These are phyloP conservation scores for Metrosideros polymorpha DNA, from an alignment of 441 rosid genomes.

Conservation along the genomic window DNA sequence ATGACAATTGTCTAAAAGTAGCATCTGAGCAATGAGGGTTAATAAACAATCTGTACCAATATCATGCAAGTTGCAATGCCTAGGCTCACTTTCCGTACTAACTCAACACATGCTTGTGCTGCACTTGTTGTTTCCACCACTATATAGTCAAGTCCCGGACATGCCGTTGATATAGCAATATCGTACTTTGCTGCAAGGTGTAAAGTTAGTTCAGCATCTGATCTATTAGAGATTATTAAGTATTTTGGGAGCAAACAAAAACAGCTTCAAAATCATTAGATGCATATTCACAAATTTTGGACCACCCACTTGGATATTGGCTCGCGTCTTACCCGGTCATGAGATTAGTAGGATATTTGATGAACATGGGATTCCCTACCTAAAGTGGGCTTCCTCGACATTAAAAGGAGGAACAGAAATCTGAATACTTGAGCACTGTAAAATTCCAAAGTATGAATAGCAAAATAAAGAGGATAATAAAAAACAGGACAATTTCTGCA, in stretches of 20 bases:
- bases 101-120: slow-evolving; percentile 89
- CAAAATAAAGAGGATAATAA: not conserved
- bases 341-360: not conserved
- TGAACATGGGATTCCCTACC: not conserved
- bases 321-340: not conserved
- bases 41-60: slow-evolving; percentile 44
- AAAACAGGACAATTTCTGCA: not conserved
- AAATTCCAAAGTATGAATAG: not conserved
- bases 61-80: slow-evolving; percentile 97
- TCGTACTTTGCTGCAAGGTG: slow-evolving; percentile 80
- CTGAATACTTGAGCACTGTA: not conserved
- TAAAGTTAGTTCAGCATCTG: not conserved
- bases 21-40: not conserved
- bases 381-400: not conserved
- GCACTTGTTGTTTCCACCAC: slow-evolving; percentile 93
- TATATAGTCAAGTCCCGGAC: slow-evolving; percentile 83
- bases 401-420: not conserved
- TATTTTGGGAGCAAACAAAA: not conserved
- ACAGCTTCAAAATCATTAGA: not conserved
- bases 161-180: slow-evolving; percentile 92
- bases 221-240: not conserved
- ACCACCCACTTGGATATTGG: not conserved
- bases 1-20: not conserved
- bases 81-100: slow-evolving; percentile 76
- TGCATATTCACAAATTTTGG: not conserved